Percentiles rank a stretch among this genome's conserved stretches.
These are phyloP conservation scores for Boechera retrofracta DNA, from an alignment of 345 rosid genomes.

Conservation along the genomic window DNA sequence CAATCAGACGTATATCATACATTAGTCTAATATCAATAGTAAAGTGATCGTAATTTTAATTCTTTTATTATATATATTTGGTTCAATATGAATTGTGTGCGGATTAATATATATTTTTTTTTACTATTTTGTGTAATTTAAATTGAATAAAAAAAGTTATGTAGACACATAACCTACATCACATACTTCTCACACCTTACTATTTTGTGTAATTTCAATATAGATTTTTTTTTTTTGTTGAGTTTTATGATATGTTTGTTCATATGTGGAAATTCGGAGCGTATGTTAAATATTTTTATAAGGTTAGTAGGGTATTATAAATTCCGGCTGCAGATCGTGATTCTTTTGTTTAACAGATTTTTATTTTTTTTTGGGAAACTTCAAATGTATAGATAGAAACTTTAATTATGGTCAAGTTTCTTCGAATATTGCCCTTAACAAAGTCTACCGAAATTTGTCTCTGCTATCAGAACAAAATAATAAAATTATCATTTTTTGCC, in stretches of 20 bases:
- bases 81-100: no score
- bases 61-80: no score
- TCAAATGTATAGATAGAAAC: neutral
- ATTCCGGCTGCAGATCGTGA: slow-evolving; percentile 23
- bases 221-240: no score
- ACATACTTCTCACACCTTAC: no score
- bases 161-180: no score
- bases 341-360: slow-evolving; percentile 10
- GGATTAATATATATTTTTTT: no score
- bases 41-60: no score
- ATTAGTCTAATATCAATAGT: no score
- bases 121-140: no score
- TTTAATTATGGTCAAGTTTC: slow-evolving; percentile 25
- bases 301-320: neutral
- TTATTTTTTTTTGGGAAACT: neutral
- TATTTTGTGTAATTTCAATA: no score
- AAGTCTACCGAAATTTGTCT: neutral
- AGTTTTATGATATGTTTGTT: slow-evolving; percentile 16
- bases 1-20: no score
- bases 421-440: slow-evolving; percentile 20
- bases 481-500: neutral
- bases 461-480: neutral
- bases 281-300: slow-evolving; percentile 10
- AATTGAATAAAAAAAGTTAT: no score
- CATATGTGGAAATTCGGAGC: slow-evolving; percentile 37